phyloP scores from a whole-genome alignment of 345 rosid species.

The Lumnitzera racemosa region DNA sequence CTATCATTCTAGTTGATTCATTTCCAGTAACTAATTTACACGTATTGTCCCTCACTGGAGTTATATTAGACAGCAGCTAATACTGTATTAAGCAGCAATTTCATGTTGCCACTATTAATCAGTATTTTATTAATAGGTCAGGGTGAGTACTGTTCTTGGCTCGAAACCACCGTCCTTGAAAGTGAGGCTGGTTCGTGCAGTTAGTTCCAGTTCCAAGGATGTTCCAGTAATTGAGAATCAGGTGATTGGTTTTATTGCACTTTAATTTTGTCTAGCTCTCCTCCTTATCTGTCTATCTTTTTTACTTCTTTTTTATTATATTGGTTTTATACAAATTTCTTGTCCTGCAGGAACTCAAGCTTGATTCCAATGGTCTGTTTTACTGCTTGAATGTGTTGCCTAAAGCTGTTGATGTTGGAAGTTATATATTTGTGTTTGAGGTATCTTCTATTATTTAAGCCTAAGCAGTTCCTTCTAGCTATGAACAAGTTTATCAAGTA shows the following conservation, averaged over 20 bases:
- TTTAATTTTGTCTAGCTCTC: not conserved
- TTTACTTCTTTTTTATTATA: conserved; percentile 2
- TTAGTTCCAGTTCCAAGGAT: conserved; percentile 40
- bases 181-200: conserved; percentile 60
- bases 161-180: conserved; percentile 74
- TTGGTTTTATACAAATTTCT: conserved; percentile 4
- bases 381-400: conserved; percentile 50
- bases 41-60: not conserved
- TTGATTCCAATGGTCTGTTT: conserved; percentile 40
- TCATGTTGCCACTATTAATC: not conserved
- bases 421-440: conserved; percentile 75
- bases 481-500: not conserved
- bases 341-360: conserved; percentile 62
- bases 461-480: not conserved
- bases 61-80: not conserved
- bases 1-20: no score
- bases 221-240: conserved; percentile 53
- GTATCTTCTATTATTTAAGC: conserved; percentile 23
- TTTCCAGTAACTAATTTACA: no score
- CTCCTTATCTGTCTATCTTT: not conserved
- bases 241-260: conserved; percentile 29
- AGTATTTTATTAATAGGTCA: conserved; percentile 43
- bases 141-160: conserved; percentile 77
- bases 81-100: no score
- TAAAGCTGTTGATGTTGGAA: conserved; percentile 69